These are phyloP conservation scores for Leersia perrieri DNA, from an alignment of 176 grass and related monocot species.

Conservation along the genomic window DNA sequence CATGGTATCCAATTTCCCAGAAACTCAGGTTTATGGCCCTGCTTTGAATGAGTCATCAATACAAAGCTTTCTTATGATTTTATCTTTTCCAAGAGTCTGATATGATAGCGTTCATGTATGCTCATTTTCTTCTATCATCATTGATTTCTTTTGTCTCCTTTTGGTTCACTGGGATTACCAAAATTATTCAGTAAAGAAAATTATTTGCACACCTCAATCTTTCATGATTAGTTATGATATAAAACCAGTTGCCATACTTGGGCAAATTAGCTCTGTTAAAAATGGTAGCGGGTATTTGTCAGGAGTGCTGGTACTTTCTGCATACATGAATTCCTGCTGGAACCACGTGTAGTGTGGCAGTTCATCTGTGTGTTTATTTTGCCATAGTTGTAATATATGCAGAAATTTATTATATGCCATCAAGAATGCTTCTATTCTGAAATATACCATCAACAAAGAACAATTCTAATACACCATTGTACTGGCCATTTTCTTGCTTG, in stretches of 20 bases:
- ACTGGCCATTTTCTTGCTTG: too few relatives aligned
- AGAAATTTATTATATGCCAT: too few relatives aligned
- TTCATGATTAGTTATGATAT: conserved; percentile 13
- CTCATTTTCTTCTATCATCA: background rate
- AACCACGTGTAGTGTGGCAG: background rate
- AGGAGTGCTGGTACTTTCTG: background rate
- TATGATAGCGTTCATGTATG: conserved; percentile 39
- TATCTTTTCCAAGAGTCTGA: background rate
- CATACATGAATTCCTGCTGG: background rate
- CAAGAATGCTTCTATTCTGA: too few relatives aligned
- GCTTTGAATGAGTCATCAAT: conserved; percentile 36
- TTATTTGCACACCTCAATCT: conserved; percentile 26
- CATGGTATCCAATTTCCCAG: background rate
- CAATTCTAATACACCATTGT: too few relatives aligned
- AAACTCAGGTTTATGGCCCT: background rate
- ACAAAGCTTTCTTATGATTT: conserved; percentile 30
- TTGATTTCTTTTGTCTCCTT: background rate
- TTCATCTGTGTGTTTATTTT: too few relatives aligned
- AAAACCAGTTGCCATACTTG: background rate
- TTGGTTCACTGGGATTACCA: background rate
- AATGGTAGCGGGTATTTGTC: background rate
- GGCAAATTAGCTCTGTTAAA: conserved; percentile 10
- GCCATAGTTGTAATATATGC: too few relatives aligned
- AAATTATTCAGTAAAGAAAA: conserved; percentile 4
- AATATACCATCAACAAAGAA: too few relatives aligned